Conservation (phyloP, 2,329 filamentous ascomycete genomes). For the Pezicula radicicola region DNA sequence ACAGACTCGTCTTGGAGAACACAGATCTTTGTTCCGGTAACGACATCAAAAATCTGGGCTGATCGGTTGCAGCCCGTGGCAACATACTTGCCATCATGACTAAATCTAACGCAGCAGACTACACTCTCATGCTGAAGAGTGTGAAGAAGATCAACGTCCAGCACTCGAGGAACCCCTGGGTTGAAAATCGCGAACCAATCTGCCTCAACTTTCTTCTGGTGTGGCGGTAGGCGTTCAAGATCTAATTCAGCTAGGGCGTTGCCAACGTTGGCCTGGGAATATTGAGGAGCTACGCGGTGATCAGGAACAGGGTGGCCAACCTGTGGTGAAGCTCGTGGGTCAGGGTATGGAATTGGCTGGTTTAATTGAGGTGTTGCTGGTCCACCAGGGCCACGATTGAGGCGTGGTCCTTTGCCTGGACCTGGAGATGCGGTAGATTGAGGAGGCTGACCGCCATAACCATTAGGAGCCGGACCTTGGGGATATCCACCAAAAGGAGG, state of each 20-base stretch:
- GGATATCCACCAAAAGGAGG: conserved; percentile 62
- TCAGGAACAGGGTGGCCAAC: conserved; percentile 80
- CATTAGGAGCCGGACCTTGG: conserved; percentile 53
- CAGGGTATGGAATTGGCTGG: conserved; percentile 81
- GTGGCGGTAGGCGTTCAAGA: conserved; percentile 76
- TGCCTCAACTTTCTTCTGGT: conserved; percentile 82
- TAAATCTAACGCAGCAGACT: conserved; percentile 97
- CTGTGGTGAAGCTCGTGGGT: conserved; percentile 79
- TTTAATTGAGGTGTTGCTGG: conserved; percentile 92
- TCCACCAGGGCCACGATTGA: conserved; percentile 63
- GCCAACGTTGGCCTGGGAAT: conserved; percentile 47
- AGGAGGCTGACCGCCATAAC: conserved; percentile 80
- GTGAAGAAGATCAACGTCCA: conserved; percentile 93
- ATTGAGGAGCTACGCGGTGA: conserved; percentile 52
- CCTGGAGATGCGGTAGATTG: conserved; percentile 85
- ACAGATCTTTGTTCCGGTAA: conserved; percentile 81
- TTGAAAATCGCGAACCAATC: conserved; percentile 99
- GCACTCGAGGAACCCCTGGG: conserved; percentile 78
- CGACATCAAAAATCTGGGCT: conserved; percentile 98
- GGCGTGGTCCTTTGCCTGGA: conserved; percentile 65
- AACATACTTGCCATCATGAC: conserved; percentile 90
- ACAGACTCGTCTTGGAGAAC: conserved; percentile 86
- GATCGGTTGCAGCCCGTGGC: conserved; percentile 96
- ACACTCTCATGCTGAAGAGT: conserved; percentile 93
- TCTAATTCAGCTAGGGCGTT: conserved; percentile 84